Percentiles rank a stretch among this genome's conserved stretches.
Evolutionary conservation across 2,329 filamentous ascomycete genomes (phyloP).

Genomic region (Exophiala phaeomuriformis): DNA sequence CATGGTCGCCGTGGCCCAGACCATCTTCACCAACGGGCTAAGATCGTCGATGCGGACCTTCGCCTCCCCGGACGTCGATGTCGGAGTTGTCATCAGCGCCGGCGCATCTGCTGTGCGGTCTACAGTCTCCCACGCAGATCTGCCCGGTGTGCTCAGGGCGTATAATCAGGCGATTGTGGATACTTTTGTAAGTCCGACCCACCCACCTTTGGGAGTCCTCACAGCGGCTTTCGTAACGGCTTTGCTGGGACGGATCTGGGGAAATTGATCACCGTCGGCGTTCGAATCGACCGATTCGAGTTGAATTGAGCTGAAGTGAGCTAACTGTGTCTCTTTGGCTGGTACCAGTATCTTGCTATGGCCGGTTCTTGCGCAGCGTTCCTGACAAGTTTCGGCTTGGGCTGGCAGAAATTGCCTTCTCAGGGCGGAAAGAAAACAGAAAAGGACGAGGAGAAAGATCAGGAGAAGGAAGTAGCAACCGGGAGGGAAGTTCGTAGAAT

Average conservation of each 20-base stretch:
- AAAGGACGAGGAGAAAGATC: no score
- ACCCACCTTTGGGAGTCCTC: no score
- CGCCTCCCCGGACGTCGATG: slow-evolving; percentile 11
- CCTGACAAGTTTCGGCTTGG: slow-evolving; percentile 8
- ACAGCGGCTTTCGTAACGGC: no score
- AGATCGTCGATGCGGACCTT: slow-evolving; percentile 7
- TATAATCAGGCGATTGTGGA: slow-evolving; percentile 20
- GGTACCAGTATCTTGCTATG: slow-evolving; percentile 7
- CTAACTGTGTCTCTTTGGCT: no score
- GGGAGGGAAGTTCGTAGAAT: no score
- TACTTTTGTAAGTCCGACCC: slow-evolving; percentile 13
- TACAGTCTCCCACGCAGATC: slow-evolving; percentile 8
- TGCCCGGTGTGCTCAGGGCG: slow-evolving; percentile 11
- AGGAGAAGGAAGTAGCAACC: no score
- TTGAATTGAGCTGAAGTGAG: no score
- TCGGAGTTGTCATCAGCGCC: slow-evolving; percentile 12
- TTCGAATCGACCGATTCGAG: no score
- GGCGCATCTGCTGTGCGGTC: slow-evolving; percentile 21
- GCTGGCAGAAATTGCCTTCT: slow-evolving; percentile 9
- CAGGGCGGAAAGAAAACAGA: neutral
- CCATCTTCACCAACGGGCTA: slow-evolving; percentile 23
- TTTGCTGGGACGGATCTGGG: no score
- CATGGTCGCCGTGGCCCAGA: slow-evolving; percentile 24
- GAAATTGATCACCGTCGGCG: no score
- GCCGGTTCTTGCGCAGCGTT: slow-evolving; percentile 4